Evolutionary conservation across 2,329 filamentous ascomycete species (phyloP).

Genomic region (Colletotrichum chrysophilum): DNA sequence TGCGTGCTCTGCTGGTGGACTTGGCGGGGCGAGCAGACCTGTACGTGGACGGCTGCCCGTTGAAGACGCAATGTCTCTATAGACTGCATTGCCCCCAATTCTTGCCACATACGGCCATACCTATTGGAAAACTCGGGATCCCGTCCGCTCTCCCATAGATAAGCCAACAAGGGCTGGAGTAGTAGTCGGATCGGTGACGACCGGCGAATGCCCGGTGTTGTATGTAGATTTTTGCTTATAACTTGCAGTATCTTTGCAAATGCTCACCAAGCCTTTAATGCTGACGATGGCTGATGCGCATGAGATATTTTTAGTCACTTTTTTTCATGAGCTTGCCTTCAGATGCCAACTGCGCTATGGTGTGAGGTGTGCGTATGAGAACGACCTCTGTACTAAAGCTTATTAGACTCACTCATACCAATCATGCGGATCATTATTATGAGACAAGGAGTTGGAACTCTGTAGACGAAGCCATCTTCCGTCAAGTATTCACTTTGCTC

Average conservation of each 20-base stretch:
- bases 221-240: too few species aligned
- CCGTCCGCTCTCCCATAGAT: not conserved
- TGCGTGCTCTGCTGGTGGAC: too few species aligned
- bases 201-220: not conserved
- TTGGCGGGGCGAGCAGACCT: too few species aligned
- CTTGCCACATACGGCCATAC: not conserved
- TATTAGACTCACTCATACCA: not conserved
- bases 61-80: too few species aligned
- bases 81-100: too few species aligned
- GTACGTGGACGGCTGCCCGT: too few species aligned
- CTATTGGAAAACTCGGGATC: not conserved
- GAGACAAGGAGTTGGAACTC: not conserved
- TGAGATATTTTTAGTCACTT: too few species aligned
- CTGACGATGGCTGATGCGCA: too few species aligned
- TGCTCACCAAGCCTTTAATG: too few species aligned
- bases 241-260: too few species aligned
- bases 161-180: too few species aligned
- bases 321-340: not conserved
- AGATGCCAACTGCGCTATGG: not conserved
- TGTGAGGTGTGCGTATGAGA: not conserved
- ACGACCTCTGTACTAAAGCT: not conserved
- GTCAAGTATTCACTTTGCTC: not conserved
- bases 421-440: not conserved
- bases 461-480: not conserved
- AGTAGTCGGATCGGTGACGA: too few species aligned